Percentiles rank a stretch among this genome's conserved stretches.
phyloP scores from a whole-genome alignment of 78 protist species.

The Capsaspora owczarzaki region DNA sequence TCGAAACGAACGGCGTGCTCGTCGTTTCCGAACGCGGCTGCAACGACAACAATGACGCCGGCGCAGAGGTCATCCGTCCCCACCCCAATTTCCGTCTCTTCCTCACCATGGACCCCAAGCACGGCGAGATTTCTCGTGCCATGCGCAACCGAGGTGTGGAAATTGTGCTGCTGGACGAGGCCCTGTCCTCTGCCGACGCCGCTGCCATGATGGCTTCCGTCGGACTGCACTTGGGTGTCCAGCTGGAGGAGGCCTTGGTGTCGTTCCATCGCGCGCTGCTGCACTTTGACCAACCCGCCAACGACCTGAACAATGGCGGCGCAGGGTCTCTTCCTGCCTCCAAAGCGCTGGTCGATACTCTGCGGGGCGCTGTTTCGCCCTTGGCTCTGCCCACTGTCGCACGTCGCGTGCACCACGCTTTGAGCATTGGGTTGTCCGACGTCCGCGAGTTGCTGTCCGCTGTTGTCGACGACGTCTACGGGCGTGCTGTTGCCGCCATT shows the following conservation, averaged over 20 bases:
- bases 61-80: conserved; percentile 48
- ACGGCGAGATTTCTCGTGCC: conserved; percentile 98
- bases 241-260: background rate
- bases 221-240: background rate
- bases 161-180: conserved; percentile 16
- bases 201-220: background rate
- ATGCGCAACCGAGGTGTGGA: conserved; percentile 96
- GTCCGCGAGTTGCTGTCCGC: no score
- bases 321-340: no score
- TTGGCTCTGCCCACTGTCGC: no score
- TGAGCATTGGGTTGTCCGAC: no score
- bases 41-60: no score
- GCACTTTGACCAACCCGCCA: no score
- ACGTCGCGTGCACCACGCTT: no score
- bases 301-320: no score
- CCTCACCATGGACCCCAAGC: conserved; percentile 72
- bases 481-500: no score
- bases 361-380: no score
- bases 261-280: background rate
- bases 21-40: conserved; percentile 86
- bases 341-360: no score
- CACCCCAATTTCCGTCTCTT: conserved; percentile 87
- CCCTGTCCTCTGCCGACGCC: background rate
- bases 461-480: no score
- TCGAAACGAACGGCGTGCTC: conserved; percentile 90